A percentile compares a stretch with the other conserved stretches of the same genome.
These are phyloP conservation scores for Pseudonitzschia multiseries DNA, from an alignment of 108 stramenopile genomes.

Conservation along the genomic window DNA sequence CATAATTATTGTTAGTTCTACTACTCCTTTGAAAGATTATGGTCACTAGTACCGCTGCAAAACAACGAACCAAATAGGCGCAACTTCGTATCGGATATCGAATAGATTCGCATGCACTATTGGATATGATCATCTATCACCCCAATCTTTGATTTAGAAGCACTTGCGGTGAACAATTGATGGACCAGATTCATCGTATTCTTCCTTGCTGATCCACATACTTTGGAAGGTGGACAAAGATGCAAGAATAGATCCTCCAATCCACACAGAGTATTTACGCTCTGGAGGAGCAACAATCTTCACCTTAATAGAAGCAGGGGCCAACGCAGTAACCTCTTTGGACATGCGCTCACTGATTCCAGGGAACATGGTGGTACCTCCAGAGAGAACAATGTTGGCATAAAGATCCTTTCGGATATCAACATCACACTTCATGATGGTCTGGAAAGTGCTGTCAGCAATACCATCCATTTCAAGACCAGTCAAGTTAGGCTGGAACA, in stretches of 20 bases:
- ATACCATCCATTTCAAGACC: slow-evolving; percentile 95
- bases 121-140: background rate
- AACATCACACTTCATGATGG: slow-evolving; percentile 99
- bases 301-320: slow-evolving; percentile 92
- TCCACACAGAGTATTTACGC: slow-evolving; percentile 96
- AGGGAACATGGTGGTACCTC: slow-evolving; percentile 95
- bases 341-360: slow-evolving; percentile 98
- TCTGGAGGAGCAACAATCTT: slow-evolving; percentile 99
- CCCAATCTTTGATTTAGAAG: slow-evolving; percentile 36
- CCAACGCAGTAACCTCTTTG: slow-evolving; percentile 94
- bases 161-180: slow-evolving; percentile 98
- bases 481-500: slow-evolving; percentile 89
- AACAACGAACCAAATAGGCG: background rate
- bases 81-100: background rate
- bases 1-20: too few species aligned
- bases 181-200: slow-evolving; percentile 98
- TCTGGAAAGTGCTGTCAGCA: slow-evolving; percentile 96
- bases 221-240: slow-evolving; percentile 97
- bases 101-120: background rate
- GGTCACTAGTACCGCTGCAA: background rate
- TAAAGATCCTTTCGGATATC: slow-evolving; percentile 95
- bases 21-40: background rate
- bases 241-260: slow-evolving; percentile 97
- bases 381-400: slow-evolving; percentile 88
- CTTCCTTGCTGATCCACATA: slow-evolving; percentile 99